A percentile compares a stretch with the other conserved stretches of the same genome.
phyloP scores from a whole-genome alignment of 208 protist genomes.

The Angomonas deanei region DNA sequence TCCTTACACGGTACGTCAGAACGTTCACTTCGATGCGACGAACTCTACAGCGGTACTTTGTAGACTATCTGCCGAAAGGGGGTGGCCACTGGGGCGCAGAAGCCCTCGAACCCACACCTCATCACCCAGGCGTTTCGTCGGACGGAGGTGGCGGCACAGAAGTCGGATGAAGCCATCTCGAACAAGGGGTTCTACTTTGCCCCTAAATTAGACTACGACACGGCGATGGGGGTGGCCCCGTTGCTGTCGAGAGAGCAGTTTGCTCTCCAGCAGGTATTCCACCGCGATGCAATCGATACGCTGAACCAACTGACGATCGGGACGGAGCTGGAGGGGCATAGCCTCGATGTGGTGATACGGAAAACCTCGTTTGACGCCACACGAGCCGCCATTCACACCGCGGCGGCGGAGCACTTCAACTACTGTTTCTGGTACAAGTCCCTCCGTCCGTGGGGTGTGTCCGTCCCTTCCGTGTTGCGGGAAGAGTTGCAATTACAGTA shows the following conservation, averaged over 20 bases:
- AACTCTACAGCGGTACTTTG: constrained; percentile 30
- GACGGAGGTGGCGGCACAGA: constrained; percentile 42
- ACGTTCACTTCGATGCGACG: constrained; percentile 22
- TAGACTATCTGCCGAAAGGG: constrained; percentile 62
- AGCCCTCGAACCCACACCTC: constrained; percentile 15
- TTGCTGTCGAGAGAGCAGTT: constrained; percentile 67
- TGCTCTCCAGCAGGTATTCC: constrained; percentile 69
- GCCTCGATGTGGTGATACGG: constrained; percentile 72
- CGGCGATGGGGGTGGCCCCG: constrained; percentile 42
- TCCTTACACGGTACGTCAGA: not conserved
- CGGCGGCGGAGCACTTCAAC: constrained; percentile 85
- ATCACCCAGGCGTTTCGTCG: constrained; percentile 54
- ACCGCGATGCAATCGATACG: constrained; percentile 65
- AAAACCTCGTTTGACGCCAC: constrained; percentile 77
- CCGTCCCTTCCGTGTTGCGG: constrained; percentile 45
- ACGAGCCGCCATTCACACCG: constrained; percentile 52
- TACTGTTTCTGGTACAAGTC: constrained; percentile 90
- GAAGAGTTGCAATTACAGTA: constrained; percentile 78
- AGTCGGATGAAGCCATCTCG: constrained; percentile 34
- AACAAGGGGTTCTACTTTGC: constrained; percentile 65
- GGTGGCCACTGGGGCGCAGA: constrained; percentile 11
- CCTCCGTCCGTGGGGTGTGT: constrained; percentile 75
- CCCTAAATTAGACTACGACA: constrained; percentile 65
- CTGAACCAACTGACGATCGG: constrained; percentile 77
- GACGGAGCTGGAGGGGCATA: constrained; percentile 76